Conservation (phyloP, 805 yeast genomes). For the Nakazawaea anatomiae region DNA sequence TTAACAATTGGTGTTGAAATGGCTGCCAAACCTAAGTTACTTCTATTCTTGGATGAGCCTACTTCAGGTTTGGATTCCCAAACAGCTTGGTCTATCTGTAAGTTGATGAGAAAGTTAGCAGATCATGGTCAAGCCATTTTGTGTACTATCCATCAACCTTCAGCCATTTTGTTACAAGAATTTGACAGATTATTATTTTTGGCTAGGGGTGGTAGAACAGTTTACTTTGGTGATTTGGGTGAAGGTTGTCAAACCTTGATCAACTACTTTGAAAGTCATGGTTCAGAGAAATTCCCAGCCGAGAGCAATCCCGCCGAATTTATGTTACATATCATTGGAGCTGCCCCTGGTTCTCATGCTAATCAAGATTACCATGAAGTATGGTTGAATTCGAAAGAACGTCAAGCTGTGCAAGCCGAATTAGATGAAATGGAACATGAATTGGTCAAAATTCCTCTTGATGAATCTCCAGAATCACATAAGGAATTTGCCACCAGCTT, state of each 20-base stretch:
- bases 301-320: conserved; percentile 83
- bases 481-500: conserved; percentile 39
- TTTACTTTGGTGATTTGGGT: conserved; percentile 34
- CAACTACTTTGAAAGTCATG: conserved; percentile 56
- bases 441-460: conserved; percentile 31
- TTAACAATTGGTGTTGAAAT: conserved; percentile 40
- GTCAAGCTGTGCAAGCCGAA: conserved; percentile 50
- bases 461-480: conserved; percentile 24
- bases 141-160: conserved; percentile 55
- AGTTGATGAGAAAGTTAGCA: conserved; percentile 37
- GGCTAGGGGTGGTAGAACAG: conserved; percentile 46
- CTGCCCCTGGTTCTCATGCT: conserved; percentile 76
- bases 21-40: conserved; percentile 39
- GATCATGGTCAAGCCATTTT: conserved; percentile 43
- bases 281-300: conserved; percentile 61
- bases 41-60: conserved; percentile 45
- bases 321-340: conserved; percentile 85
- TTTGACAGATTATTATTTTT: conserved; percentile 42
- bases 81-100: conserved; percentile 46
- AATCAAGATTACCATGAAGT: conserved; percentile 68
- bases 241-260: conserved; percentile 26
- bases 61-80: conserved; percentile 50
- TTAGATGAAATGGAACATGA: conserved; percentile 61
- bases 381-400: conserved; percentile 69
- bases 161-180: conserved; percentile 41